Conservation (phyloP, 768 basidiomycete species). For the Serendipita sp. region DNA sequence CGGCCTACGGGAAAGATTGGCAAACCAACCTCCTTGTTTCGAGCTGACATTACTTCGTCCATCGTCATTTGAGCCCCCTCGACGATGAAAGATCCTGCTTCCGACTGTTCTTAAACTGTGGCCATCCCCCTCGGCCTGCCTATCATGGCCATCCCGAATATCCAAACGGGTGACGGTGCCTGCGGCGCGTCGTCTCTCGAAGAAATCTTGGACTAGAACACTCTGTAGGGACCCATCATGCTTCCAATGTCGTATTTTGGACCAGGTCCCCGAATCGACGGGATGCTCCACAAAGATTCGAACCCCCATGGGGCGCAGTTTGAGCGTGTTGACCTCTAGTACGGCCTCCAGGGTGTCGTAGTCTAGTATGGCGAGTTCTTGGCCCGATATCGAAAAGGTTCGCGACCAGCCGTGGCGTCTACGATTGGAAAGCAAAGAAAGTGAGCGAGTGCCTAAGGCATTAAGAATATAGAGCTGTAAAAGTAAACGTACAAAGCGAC, state of each 20-base stretch:
- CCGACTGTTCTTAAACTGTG: not conserved
- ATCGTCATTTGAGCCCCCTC: not conserved
- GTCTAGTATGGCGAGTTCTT: constrained; percentile 6
- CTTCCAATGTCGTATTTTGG: constrained; percentile 7
- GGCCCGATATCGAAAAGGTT: constrained; percentile 7
- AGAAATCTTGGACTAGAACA: constrained; percentile 9
- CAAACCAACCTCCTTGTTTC: not conserved
- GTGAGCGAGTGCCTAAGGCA: not conserved
- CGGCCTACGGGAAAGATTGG: not conserved
- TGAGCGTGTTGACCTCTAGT: constrained; percentile 8
- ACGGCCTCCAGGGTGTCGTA: constrained; percentile 3
- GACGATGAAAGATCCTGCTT: not conserved
- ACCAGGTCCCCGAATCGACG: constrained; percentile 3
- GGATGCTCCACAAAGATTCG: constrained; percentile 9
- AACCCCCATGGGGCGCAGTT: constrained; percentile 6
- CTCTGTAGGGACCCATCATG: constrained; percentile 8
- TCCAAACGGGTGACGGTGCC: constrained; percentile 6
- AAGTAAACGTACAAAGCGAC: not conserved
- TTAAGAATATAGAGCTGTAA: not conserved
- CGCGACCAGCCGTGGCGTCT: constrained; percentile 9
- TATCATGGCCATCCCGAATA: constrained; percentile 7
- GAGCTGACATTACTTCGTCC: not conserved
- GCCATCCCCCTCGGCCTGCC: not conserved
- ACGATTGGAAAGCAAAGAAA: not conserved
- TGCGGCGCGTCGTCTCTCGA: not conserved